Percentiles rank a stretch among this genome's conserved stretches.
These are phyloP conservation scores for Colletotrichum tanaceti DNA, from an alignment of 2,329 filamentous ascomycete species.

Conservation along the genomic window DNA sequence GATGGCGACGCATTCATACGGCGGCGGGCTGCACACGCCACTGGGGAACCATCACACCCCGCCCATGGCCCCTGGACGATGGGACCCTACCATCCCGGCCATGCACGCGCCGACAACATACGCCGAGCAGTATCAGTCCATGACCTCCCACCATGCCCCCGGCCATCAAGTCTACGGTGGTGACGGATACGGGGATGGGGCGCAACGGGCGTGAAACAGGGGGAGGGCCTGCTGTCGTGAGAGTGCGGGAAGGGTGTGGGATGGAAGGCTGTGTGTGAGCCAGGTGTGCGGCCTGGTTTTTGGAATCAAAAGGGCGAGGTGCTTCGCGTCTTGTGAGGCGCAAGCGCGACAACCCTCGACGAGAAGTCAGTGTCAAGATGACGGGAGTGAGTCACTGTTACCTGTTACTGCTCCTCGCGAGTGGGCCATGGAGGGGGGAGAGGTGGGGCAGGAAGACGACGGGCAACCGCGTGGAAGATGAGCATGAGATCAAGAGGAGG, in stretches of 20 bases:
- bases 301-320: conserved; percentile 20
- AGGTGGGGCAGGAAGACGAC: neutral
- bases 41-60: conserved; percentile 46
- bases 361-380: conserved; percentile 6
- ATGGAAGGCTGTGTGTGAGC: conserved; percentile 9
- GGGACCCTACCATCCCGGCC: conserved; percentile 51
- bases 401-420: neutral
- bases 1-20: conserved; percentile 51
- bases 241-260: conserved; percentile 15
- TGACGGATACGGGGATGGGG: conserved; percentile 56
- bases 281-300: conserved; percentile 16
- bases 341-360: conserved; percentile 25
- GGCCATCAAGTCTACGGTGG: conserved; percentile 56
- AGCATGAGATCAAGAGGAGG: conserved; percentile 35
- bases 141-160: conserved; percentile 51
- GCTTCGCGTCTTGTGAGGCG: conserved; percentile 30
- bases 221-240: conserved; percentile 11
- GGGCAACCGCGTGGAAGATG: conserved; percentile 26
- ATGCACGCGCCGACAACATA: conserved; percentile 50
- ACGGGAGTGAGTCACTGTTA: conserved; percentile 30
- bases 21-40: conserved; percentile 54
- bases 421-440: conserved; percentile 6
- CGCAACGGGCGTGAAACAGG: conserved; percentile 57
- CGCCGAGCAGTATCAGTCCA: conserved; percentile 53
- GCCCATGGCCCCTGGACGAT: conserved; percentile 45